Percentiles rank a stretch among this genome's conserved stretches.
These are phyloP conservation scores for Nemania bipapillata DNA, from an alignment of 2,329 filamentous ascomycete genomes.

Conservation along the genomic window DNA sequence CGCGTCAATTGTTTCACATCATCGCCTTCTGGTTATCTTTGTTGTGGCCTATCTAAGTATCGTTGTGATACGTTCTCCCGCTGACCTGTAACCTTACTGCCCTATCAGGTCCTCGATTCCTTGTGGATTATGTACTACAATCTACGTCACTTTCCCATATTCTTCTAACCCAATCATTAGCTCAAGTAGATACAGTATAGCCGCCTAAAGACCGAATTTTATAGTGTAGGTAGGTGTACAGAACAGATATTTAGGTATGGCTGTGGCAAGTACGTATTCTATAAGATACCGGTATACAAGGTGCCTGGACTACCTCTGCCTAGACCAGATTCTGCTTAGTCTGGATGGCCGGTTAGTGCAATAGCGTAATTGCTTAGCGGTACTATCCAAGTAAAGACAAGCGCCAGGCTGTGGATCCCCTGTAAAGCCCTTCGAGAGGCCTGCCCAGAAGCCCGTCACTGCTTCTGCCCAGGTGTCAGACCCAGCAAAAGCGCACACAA, in stretches of 20 bases:
- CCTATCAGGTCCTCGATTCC: not conserved
- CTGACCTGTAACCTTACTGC: not conserved
- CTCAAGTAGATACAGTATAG: too few species aligned
- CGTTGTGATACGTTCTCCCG: not conserved
- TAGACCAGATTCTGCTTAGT: conserved; percentile 20
- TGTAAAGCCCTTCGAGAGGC: conserved; percentile 11
- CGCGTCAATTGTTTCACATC: conserved; percentile 13
- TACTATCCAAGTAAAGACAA: conserved; percentile 4
- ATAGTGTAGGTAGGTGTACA: not conserved
- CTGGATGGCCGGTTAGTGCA: not conserved
- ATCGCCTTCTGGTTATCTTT: not conserved
- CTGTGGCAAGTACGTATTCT: too few species aligned
- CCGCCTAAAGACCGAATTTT: too few species aligned
- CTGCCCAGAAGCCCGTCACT: not conserved
- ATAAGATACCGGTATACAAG: too few species aligned
- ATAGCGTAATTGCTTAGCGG: not conserved
- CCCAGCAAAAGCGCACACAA: not conserved
- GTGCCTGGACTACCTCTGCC: not conserved
- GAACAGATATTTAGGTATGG: not conserved
- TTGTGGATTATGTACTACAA: not conserved
- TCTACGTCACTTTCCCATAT: conserved; percentile 21
- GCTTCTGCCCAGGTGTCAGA: not conserved
- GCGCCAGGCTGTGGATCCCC: conserved; percentile 9
- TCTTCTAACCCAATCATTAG: too few species aligned
- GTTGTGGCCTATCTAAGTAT: not conserved